Base-by-base conservation (phyloP, 345 rosid species). In the Hirschfeldia incana region DNA sequence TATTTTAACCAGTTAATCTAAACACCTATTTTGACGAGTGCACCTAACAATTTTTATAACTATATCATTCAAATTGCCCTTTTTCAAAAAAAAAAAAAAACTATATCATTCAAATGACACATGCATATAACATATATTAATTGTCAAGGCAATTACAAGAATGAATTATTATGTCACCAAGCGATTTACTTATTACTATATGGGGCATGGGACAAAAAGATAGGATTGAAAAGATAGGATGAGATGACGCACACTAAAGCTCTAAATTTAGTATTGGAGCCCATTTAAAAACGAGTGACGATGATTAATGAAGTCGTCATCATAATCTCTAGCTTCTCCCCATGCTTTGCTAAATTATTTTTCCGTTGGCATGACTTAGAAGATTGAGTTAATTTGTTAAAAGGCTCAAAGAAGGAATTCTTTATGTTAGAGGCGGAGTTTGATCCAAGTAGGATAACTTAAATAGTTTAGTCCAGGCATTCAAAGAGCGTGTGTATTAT, bases 221-320 rank as follows among this genome's bases (percentile, higher is more conserved):
- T 39, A 11, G 10, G 49, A 42, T 58, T 29, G 7, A 29, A 29
- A 39, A 67, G 44, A 58, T 30, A 68, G 33, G 28, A 32, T 76
- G 37, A 69, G 74, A 69, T 76, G 80, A 69, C 80, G 69, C 62
- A 69, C 59, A 29, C 33, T 6, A 75, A 67, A 68, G 51, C 69
- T 44, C 27, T 6, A 37, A n/a, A 6, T 53, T 26, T 66, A 55
- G 15, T 30, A 3, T 32, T 34, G 17, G 28, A 36, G 33, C 59
- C 60, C 44, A 55, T 58, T 39, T 0, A 57, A 29, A 29, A 39
- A 58, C 12, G 46, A 76, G 68, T 76, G 79, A 76, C 62, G 69
- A 60, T 46, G 69, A 46, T 60, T 32, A 46, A 21, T 5, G 29
- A 69, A 44, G 16, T 60, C 80, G 74, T 69, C 80, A 76, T 69